These are phyloP conservation scores for Aspergillus floridensis DNA, from an alignment of 2,329 filamentous ascomycete species.

Conservation along the genomic window DNA sequence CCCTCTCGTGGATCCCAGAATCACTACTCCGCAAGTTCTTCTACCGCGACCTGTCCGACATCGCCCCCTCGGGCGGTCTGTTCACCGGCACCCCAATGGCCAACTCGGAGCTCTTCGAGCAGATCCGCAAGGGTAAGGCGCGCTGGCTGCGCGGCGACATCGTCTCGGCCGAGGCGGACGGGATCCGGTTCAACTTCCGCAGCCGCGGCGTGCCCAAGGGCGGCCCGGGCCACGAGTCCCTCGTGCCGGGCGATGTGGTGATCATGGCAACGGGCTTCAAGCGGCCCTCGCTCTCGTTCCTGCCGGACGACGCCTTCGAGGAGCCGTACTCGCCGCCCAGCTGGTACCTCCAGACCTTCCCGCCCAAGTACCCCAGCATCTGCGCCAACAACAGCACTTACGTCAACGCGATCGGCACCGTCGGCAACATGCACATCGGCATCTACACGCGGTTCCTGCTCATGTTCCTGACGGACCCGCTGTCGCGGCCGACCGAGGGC, in stretches of 20 bases:
- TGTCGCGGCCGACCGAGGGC: slow-evolving; percentile 66
- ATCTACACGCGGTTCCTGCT: slow-evolving; percentile 83
- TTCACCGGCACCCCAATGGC: slow-evolving; percentile 86
- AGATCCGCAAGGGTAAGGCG: slow-evolving; percentile 68
- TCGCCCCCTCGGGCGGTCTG: slow-evolving; percentile 69
- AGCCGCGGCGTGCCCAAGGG: slow-evolving; percentile 69
- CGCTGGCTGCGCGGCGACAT: slow-evolving; percentile 83
- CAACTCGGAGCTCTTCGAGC: slow-evolving; percentile 75
- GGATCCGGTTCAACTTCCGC: slow-evolving; percentile 70
- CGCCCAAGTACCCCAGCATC: slow-evolving; percentile 68
- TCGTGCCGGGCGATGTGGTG: slow-evolving; percentile 70
- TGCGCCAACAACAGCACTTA: slow-evolving; percentile 85
- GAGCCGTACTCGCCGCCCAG: slow-evolving; percentile 75
- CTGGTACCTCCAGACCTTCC: slow-evolving; percentile 88
- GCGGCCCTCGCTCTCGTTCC: slow-evolving; percentile 68
- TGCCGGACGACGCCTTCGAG: slow-evolving; percentile 69
- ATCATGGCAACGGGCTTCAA: slow-evolving; percentile 83
- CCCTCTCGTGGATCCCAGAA: slow-evolving; percentile 76
- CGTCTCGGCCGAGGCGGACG: slow-evolving; percentile 59
- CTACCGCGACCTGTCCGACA: slow-evolving; percentile 74
- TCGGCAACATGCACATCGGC: slow-evolving; percentile 85
- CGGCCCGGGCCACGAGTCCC: slow-evolving; percentile 67
- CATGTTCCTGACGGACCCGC: slow-evolving; percentile 79
- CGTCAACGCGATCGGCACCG: slow-evolving; percentile 73
- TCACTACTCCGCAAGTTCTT: slow-evolving; percentile 72